A percentile compares a stretch with the other conserved stretches of the same genome.
These are phyloP conservation scores for Bacidia gigantensis DNA, from an alignment of 495 filamentous ascomycete species.

Conservation along the genomic window DNA sequence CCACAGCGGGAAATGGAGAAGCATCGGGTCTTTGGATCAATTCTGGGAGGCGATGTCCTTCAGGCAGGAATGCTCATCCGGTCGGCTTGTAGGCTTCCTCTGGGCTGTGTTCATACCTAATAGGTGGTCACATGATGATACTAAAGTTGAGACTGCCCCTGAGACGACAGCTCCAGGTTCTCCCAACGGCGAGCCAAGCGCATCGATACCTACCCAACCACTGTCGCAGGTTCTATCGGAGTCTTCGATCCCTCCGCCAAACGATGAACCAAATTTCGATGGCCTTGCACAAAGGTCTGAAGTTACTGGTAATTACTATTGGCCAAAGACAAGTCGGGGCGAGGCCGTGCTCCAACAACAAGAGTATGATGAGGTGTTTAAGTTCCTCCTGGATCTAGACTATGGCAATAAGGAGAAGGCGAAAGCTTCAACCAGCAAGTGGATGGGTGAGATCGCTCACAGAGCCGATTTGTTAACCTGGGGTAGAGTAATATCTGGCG, in stretches of 20 bases:
- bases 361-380: slow-evolving; percentile 63
- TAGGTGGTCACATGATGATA: no score
- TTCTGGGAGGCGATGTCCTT: slow-evolving; percentile 99
- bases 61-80: slow-evolving; percentile 87
- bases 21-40: slow-evolving; percentile 65
- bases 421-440: slow-evolving; percentile 51
- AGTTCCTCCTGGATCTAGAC: slow-evolving; percentile 70
- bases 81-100: slow-evolving; percentile 80
- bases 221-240: slow-evolving; percentile 5
- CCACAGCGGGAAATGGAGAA: slow-evolving; percentile 59
- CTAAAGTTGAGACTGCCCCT: no score
- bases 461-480: slow-evolving; percentile 40
- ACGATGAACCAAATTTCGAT: slow-evolving; percentile 6
- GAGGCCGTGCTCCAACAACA: slow-evolving; percentile 53
- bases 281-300: slow-evolving; percentile 22
- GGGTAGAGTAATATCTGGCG: slow-evolving; percentile 42
- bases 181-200: neutral
- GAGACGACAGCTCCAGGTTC: neutral
- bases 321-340: slow-evolving; percentile 54
- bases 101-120: slow-evolving; percentile 71
- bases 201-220: neutral
- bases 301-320: slow-evolving; percentile 48
- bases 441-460: slow-evolving; percentile 48
- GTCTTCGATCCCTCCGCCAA: slow-evolving; percentile 5
- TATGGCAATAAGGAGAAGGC: slow-evolving; percentile 64